Percentiles rank a stretch among this genome's conserved stretches.
Evolutionary conservation across 1,139 yeast genomes (phyloP).

Genomic region (Taiozyma onychis): DNA sequence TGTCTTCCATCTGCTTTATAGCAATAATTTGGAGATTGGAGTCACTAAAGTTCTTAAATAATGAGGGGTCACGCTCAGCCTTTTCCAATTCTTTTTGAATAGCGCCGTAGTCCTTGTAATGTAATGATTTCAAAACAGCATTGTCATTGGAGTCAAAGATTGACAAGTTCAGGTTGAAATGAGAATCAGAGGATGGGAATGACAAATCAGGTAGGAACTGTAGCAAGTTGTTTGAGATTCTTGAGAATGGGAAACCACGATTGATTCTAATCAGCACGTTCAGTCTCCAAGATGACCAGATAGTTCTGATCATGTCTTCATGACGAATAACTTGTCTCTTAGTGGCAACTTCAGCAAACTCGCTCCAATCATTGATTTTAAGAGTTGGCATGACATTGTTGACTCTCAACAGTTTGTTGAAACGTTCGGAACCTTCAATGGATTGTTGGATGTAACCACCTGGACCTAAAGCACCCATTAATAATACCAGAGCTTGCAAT

Average conservation of each 20-base stretch:
- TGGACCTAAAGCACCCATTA: constrained; percentile 25
- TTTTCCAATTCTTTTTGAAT: constrained; percentile 11
- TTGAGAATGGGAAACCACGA: constrained; percentile 36
- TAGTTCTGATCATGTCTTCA: constrained; percentile 33
- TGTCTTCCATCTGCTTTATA: constrained; percentile 27
- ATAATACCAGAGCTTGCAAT: constrained; percentile 23
- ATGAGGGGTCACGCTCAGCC: constrained; percentile 5
- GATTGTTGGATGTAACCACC: constrained; percentile 20
- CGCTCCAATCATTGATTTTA: constrained; percentile 21
- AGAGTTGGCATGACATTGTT: constrained; percentile 25
- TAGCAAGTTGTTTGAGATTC: constrained; percentile 17
- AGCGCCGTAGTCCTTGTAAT: constrained; percentile 14
- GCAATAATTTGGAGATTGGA: constrained; percentile 24
- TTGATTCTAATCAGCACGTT: constrained; percentile 31
- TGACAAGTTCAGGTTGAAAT: constrained; percentile 21
- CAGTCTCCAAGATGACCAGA: constrained; percentile 40
- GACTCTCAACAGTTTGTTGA: constrained; percentile 25
- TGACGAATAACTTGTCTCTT: constrained; percentile 32
- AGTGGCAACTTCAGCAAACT: constrained; percentile 23
- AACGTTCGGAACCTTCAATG: constrained; percentile 25
- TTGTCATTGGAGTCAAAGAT: constrained; percentile 16
- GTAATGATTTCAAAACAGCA: constrained; percentile 7
- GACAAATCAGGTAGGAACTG: constrained; percentile 25
- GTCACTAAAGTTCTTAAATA: constrained; percentile 16
- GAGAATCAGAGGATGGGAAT: constrained; percentile 27